Evolutionary conservation across 2,329 filamentous ascomycete species (phyloP), one percentile per base, ranked within the genome.

Genomic region (Alternaria rosae): DNA sequence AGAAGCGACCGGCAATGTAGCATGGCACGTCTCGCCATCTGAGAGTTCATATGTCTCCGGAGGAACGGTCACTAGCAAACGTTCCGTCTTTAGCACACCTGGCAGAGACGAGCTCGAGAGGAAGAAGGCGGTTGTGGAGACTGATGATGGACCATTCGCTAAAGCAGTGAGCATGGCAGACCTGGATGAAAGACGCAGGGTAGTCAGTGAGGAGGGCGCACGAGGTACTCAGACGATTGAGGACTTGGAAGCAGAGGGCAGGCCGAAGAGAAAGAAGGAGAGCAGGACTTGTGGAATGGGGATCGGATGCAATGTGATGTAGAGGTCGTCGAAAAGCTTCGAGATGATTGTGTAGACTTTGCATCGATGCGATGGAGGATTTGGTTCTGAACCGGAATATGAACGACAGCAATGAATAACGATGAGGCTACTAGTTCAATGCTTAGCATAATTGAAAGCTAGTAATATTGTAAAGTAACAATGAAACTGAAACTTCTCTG

Each of bases 51-150:
- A 17, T 17, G 15, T 50, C 15, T 62, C 67, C 2, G 51, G 28
- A 2, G 47, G 52, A 12, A 67, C 66, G 4, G 54, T 59, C 11
- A 30, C 32, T 3, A 61, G 57, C 12, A 61, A 58, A 13, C 59
- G 58, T 21, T 64, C 55, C 11, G 60, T 73, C 13, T 75, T 76
- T 55, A 65, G 63, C 4, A 76, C 71, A n/a, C 72, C 70, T 0
- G 74, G 74, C 3, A 52, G 74, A n/a, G 74, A 76, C n/a, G 74
- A 76, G 53, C 38, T 75, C 42, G 74, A 76, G 57, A 58, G 74
- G n/a, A 75, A 75, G 53, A 73, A 70, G 43, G 57, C 62, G 17
- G 25, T 71, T 12, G 58, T 75, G 4, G 69, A 68, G 28, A 52
- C 30, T 11, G 71, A 73, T n/a, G 67, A 74, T 9, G 71, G 72